A percentile compares a stretch with the other conserved stretches of the same genome.
Evolutionary conservation across 306 rosid species (phyloP).

Genomic region (Senna siamea): DNA sequence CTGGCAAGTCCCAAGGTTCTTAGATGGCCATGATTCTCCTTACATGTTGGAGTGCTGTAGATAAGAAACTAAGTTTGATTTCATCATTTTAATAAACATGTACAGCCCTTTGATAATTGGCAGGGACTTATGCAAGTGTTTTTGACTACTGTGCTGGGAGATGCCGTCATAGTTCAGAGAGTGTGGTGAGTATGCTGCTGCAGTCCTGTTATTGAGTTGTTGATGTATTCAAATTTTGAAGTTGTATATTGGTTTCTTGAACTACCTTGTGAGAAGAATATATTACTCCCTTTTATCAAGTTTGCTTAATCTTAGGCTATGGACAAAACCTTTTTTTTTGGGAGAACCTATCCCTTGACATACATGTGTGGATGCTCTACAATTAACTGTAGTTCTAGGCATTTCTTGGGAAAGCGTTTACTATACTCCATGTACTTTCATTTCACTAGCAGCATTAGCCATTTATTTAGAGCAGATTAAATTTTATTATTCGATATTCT

Average conservation of each 20-base stretch:
- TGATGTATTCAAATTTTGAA: conserved; percentile 23
- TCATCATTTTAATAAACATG: neutral
- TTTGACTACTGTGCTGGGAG: conserved; percentile 89
- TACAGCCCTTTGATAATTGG: conserved; percentile 28
- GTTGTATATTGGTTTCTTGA: conserved; percentile 21
- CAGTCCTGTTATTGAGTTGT: conserved; percentile 27
- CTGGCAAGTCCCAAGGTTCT: conserved; percentile 26
- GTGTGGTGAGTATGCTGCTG: conserved; percentile 73
- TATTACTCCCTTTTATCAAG: neutral
- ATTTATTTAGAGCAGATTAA: conserved; percentile 9
- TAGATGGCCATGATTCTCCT: conserved; percentile 26
- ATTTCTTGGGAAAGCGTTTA: conserved; percentile 14
- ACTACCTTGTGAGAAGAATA: conserved; percentile 32
- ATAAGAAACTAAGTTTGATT: neutral
- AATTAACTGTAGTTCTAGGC: conserved; percentile 3
- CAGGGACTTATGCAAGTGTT: conserved; percentile 78
- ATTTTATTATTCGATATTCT: conserved; percentile 6
- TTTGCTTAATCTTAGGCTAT: conserved; percentile 31
- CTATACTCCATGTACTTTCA: conserved; percentile 15
- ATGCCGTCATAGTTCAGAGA: conserved; percentile 96
- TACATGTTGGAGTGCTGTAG: neutral
- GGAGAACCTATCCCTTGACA: neutral
- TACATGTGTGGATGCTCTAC: conserved; percentile 31
- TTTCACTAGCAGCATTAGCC: conserved; percentile 13
- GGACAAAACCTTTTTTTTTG: conserved; percentile 1